Percentiles rank a stretch among this genome's conserved stretches.
Conservation (phyloP, 177 flowering plant genomes). For the Vitis hybrid region DNA sequence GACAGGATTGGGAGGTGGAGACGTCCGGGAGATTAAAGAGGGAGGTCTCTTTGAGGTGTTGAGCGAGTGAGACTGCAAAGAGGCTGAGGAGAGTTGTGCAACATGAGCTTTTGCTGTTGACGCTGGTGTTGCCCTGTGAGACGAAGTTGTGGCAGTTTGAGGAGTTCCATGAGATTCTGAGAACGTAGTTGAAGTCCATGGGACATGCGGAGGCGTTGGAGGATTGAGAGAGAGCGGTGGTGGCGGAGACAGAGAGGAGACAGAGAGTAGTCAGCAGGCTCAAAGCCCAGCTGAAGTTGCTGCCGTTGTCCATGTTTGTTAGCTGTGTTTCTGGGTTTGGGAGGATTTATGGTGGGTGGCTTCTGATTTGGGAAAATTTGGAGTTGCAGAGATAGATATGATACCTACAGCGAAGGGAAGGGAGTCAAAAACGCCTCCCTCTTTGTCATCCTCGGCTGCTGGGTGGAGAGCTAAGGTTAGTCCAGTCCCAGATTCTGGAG, state of each 20-base stretch:
- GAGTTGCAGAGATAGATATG: no score
- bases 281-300: no score
- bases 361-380: no score
- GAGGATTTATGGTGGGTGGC: no score
- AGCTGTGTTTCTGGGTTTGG: no score
- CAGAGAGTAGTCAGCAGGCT: background rate
- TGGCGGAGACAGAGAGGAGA: conserved; percentile 6
- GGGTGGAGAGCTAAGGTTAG: no score
- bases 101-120: conserved; percentile 19
- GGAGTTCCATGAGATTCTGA: conserved; percentile 47
- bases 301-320: no score
- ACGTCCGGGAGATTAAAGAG: conserved; percentile 36
- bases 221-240: conserved; percentile 7
- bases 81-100: conserved; percentile 46
- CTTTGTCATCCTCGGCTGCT: no score
- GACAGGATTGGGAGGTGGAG: conserved; percentile 40
- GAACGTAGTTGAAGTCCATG: conserved; percentile 45
- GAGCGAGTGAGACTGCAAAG: conserved; percentile 41
- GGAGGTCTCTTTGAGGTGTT: conserved; percentile 52
- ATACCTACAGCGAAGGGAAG: no score
- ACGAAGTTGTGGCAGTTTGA: conserved; percentile 29
- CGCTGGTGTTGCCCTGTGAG: background rate
- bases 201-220: conserved; percentile 36
- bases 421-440: no score
- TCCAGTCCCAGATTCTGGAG: no score